phyloP scores from a whole-genome alignment of 768 basidiomycete genomes.

The Leucocoprinus leucothites region DNA sequence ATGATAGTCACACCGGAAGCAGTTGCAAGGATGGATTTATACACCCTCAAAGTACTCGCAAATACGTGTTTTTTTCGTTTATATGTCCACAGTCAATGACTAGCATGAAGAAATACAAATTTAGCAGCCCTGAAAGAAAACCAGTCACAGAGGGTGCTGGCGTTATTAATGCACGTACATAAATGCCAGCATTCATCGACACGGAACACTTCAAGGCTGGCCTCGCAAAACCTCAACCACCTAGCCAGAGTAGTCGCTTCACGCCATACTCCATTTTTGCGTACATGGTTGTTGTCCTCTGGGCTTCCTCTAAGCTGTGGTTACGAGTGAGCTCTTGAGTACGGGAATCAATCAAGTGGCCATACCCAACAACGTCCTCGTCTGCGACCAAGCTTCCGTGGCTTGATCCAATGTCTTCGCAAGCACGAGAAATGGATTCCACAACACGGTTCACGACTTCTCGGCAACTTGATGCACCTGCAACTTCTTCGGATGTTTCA shows the following conservation, averaged over 20 bases:
- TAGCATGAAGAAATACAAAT: no score
- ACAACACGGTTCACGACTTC: conserved; percentile 78
- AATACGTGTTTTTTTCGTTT: no score
- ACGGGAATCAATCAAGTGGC: conserved; percentile 10
- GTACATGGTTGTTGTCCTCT: conserved; percentile 80
- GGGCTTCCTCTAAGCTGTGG: conserved; percentile 74
- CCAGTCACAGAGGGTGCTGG: no score
- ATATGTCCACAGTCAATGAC: no score
- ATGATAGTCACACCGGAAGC: no score
- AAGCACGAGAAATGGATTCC: conserved; percentile 64
- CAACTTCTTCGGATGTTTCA: conserved; percentile 60
- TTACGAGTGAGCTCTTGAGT: neutral
- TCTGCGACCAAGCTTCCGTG: conserved; percentile 50
- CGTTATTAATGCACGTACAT: no score
- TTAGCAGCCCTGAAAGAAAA: no score
- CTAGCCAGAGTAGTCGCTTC: conserved; percentile 87
- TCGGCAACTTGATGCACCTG: conserved; percentile 63
- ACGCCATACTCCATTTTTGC: conserved; percentile 93
- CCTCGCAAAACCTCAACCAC: conserved; percentile 41
- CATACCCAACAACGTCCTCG: conserved; percentile 80
- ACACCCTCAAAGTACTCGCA: no score
- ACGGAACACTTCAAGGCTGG: no score
- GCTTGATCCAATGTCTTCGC: conserved; percentile 54
- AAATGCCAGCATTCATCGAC: no score
- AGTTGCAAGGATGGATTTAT: no score